These are phyloP conservation scores for Fragilariopsis cylindrus DNA, from an alignment of 108 stramenopile genomes.

Conservation along the genomic window DNA sequence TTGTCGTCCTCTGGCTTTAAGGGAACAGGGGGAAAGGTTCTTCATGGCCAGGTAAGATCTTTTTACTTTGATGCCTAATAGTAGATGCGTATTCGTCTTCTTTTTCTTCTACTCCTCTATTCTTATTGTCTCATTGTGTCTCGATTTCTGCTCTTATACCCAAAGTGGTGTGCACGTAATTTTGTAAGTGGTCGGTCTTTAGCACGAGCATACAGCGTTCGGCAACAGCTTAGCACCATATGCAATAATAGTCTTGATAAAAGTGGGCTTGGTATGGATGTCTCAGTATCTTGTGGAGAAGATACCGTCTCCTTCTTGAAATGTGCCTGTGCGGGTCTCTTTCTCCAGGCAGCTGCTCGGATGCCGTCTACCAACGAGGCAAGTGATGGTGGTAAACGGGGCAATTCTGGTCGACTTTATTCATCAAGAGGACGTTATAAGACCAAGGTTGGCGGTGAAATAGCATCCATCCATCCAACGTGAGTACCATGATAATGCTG, in stretches of 20 bases:
- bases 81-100: neutral
- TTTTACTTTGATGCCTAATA: no score
- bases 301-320: conserved; percentile 73
- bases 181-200: conserved; percentile 78
- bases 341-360: conserved; percentile 84
- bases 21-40: conserved; percentile 53
- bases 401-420: conserved; percentile 64
- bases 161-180: conserved; percentile 81
- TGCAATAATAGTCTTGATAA: conserved; percentile 45
- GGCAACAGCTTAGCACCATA: conserved; percentile 62
- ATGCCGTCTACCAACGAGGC: conserved; percentile 39
- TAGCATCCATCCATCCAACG: conserved; percentile 93
- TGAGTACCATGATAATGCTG: conserved; percentile 15
- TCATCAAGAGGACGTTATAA: conserved; percentile 83
- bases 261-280: conserved; percentile 72
- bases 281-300: conserved; percentile 52
- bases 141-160: neutral
- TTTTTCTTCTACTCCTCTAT: neutral
- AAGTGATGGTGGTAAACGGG: conserved; percentile 48
- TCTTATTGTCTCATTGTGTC: neutral
- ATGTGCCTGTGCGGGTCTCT: conserved; percentile 90
- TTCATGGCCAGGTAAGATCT: conserved; percentile 47
- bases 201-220: conserved; percentile 68
- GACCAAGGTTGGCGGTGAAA: conserved; percentile 85
- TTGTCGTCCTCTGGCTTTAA: neutral